A percentile compares a stretch with the other conserved stretches of the same genome.
These are phyloP conservation scores for Musa itinerans DNA, from an alignment of 176 grass and related monocot species.

Conservation along the genomic window DNA sequence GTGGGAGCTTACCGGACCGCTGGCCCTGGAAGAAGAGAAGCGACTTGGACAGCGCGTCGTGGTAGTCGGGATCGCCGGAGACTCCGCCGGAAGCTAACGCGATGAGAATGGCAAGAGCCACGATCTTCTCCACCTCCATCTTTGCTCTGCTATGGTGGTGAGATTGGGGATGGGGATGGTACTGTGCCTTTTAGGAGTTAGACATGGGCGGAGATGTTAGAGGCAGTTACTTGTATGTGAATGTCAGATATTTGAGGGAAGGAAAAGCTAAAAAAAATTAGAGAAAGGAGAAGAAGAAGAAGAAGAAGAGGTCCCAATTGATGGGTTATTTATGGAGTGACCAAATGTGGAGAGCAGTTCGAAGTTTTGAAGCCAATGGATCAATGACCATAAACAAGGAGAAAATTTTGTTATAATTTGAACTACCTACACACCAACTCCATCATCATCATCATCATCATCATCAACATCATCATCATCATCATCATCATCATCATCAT, in stretches of 20 bases:
- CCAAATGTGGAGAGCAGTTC: not conserved
- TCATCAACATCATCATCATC: no score
- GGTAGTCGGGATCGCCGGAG: constrained; percentile 31
- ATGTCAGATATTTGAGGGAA: not conserved
- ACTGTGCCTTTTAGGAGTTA: no score
- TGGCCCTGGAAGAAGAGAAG: constrained; percentile 91
- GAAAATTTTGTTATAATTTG: no score
- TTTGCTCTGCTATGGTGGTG: not conserved
- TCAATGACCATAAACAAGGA: no score
- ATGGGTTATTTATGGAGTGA: not conserved
- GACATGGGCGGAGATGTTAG: no score
- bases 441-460: no score
- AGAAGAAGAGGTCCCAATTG: not conserved
- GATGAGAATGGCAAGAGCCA: not conserved
- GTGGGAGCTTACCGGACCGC: constrained; percentile 51
- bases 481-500: no score
- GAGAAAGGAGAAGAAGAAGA: not conserved
- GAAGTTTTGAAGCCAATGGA: no score
- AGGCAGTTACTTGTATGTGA: no score
- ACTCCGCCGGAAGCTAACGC: not conserved
- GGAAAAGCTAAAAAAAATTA: not conserved
- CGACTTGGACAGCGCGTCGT: constrained; percentile 73
- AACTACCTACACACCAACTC: no score
- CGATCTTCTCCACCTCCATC: not conserved
- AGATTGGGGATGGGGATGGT: no score